Percentiles rank a stretch among this genome's conserved stretches.
phyloP scores from a whole-genome alignment of 305 asterid species.

The Fraxinus velutina region DNA sequence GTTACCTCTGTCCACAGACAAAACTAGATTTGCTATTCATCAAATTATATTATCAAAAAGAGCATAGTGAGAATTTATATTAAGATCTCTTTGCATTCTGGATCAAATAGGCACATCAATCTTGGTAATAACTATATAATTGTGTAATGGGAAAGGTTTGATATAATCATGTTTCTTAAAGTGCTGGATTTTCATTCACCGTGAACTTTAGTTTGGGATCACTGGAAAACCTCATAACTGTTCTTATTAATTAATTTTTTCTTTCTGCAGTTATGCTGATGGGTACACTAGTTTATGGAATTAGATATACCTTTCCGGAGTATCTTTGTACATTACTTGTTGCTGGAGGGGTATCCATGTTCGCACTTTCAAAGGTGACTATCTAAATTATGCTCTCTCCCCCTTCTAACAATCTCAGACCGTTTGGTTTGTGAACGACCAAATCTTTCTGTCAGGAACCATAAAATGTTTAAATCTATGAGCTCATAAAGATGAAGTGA shows the following conservation, averaged over 20 bases:
- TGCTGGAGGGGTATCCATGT: constrained; percentile 89
- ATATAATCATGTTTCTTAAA: neutral
- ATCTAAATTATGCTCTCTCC: neutral
- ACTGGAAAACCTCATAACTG: neutral
- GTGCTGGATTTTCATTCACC: neutral
- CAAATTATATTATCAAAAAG: neutral
- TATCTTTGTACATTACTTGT: constrained; percentile 79
- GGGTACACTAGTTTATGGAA: constrained; percentile 95
- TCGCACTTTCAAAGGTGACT: constrained; percentile 78
- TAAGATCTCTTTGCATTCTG: neutral
- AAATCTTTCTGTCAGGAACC: neutral
- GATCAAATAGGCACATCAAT: neutral
- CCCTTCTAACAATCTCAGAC: neutral
- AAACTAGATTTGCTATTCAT: neutral
- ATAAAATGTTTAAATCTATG: neutral
- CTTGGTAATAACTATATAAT: neutral
- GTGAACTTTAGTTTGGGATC: neutral
- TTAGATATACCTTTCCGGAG: constrained; percentile 78
- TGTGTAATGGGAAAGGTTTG: neutral
- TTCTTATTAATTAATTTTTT: neutral
- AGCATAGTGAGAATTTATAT: neutral
- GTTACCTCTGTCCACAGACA: neutral
- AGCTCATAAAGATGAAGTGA: neutral
- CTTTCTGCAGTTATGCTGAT: constrained; percentile 87
- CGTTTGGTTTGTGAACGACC: neutral